A percentile compares a stretch with the other conserved stretches of the same genome.
phyloP scores from a whole-genome alignment of 2,329 filamentous ascomycete genomes.

The Cladorrhinum sp. region DNA sequence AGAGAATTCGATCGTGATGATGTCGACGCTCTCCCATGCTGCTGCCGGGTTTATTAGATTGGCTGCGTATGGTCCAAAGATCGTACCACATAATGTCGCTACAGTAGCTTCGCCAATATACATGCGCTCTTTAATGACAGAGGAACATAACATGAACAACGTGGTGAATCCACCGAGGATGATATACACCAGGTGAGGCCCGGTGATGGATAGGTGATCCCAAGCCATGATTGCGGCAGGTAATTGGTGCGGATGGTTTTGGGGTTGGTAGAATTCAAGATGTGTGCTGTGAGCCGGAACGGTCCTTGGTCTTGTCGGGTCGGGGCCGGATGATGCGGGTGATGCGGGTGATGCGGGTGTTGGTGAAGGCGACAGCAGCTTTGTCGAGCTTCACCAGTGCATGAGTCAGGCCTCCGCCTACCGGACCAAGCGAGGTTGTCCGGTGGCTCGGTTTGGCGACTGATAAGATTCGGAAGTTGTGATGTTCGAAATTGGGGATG shows the following conservation, averaged over 20 bases:
- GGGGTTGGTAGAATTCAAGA: not conserved
- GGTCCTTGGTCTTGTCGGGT: not conserved
- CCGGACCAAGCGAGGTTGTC: not conserved
- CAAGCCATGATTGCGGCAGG: conserved; percentile 59
- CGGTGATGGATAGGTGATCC: conserved; percentile 81
- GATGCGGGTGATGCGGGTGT: not conserved
- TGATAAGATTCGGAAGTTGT: not conserved
- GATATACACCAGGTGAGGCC: conserved; percentile 96
- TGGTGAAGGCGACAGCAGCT: not conserved
- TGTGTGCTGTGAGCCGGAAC: not conserved
- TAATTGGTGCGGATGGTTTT: not conserved
- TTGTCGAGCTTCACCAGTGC: not conserved
- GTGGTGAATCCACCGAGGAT: conserved; percentile 97
- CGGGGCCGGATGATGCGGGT: not conserved
- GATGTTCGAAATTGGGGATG: not conserved
- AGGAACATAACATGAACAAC: conserved; percentile 97
- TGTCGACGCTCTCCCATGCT: conserved; percentile 78
- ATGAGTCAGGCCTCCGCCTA: not conserved
- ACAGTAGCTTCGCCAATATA: conserved; percentile 99
- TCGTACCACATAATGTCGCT: conserved; percentile 81
- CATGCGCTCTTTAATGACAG: conserved; percentile 95
- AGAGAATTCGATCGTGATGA: conserved; percentile 85
- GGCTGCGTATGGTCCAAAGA: conserved; percentile 82
- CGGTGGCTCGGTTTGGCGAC: not conserved
- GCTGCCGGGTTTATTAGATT: conserved; percentile 68